Base-by-base conservation (phyloP, 768 basidiomycete species). In the Cystoderma amianthinum region DNA sequence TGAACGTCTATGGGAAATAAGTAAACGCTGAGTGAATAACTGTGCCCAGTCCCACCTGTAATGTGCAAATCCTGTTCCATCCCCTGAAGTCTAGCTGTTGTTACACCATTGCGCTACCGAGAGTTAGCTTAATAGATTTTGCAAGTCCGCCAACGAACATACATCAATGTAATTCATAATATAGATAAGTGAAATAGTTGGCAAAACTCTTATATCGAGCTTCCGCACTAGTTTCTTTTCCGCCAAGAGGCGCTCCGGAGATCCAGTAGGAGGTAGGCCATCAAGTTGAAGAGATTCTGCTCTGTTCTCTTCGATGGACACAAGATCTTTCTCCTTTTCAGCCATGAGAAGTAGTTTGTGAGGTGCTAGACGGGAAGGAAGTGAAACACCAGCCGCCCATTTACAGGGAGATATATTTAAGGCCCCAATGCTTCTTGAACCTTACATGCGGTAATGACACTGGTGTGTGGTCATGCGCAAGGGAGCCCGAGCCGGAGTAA, bases 111-210 rank as follows among this genome's bases (percentile, higher is more conserved):
- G n/a, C 74, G 63, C 74, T 76, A 35, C n/a, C n/a, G n/a, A n/a
- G n/a, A n/a, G n/a, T n/a, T n/a, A n/a, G n/a, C n/a, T n/a, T n/a
- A n/a, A n/a, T n/a, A n/a, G n/a, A n/a, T n/a, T n/a, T n/a, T n/a
- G n/a, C n/a, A n/a, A n/a, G n/a, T n/a, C n/a, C n/a, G n/a, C n/a
- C n/a, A 16, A 28, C 28, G 19, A 5, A 54, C 64, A 46, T 44
- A 82, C 80, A 54, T 82, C 80, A 44, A 83, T 80, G 48, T 78
- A 80, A 48, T 82, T 83, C 75, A 82, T 73, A 44, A 83, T 69
- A 48, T 62, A 80, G 23, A 82, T 77, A 39, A 80, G 39, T 15
- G 78, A 61, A 28, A 83, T 70, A 1, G 74, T 74, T 0, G 77
- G 76, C 36, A 85, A 51, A 3, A 83, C 56, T 24, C 79, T 64